Percentiles rank a stretch among this genome's conserved stretches.
Evolutionary conservation across 495 filamentous ascomycete species (phyloP).

Genomic region (Saxophila tyrrhenica): DNA sequence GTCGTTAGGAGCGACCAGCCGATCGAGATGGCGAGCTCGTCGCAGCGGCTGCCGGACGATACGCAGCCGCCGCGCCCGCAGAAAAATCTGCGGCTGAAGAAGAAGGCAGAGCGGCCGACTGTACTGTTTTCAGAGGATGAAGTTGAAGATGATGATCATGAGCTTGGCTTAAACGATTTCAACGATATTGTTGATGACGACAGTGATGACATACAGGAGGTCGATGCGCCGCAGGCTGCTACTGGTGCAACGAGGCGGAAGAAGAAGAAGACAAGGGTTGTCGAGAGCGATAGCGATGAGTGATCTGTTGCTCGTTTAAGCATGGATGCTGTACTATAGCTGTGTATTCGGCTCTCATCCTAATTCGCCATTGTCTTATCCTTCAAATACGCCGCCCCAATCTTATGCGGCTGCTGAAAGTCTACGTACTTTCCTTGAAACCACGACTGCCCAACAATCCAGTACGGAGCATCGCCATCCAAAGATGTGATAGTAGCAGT

Average conservation of each 20-base stretch:
- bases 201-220: constrained; percentile 1
- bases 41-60: constrained; percentile 5
- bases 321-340: neutral
- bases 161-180: neutral
- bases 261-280: constrained; percentile 6
- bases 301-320: neutral
- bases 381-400: constrained; percentile 3
- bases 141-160: neutral
- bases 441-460: constrained; percentile 8
- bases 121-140: neutral
- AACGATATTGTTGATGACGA: constrained; percentile 1
- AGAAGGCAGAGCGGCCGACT: neutral
- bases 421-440: constrained; percentile 10
- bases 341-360: neutral
- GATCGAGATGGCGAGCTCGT: constrained; percentile 8
- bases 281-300: constrained; percentile 6
- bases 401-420: neutral
- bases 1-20: constrained; percentile 17
- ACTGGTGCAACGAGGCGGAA: neutral
- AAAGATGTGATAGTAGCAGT: constrained; percentile 1
- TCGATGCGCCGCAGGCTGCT: neutral
- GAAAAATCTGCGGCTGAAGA: neutral
- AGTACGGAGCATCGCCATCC: neutral
- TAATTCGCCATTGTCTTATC: neutral
- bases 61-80: neutral